These are phyloP conservation scores for Nicotiana benthamiana DNA, from an alignment of 257 asterid species.

Conservation along the genomic window DNA sequence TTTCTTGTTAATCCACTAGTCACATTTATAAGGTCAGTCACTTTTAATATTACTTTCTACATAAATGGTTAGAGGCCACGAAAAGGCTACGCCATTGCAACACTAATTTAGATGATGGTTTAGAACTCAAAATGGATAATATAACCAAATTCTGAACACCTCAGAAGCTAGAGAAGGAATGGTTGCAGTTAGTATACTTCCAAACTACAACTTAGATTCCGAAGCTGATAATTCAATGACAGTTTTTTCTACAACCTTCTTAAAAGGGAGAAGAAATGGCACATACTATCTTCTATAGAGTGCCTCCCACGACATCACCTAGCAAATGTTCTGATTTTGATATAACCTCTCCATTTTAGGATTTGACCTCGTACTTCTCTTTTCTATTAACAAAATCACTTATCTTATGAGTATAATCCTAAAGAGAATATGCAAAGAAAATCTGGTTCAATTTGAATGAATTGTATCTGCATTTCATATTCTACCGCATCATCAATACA, in stretches of 20 bases:
- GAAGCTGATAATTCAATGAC: neutral
- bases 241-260: neutral
- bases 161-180: neutral
- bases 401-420: neutral
- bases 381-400: neutral
- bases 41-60: neutral
- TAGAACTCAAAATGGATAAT: neutral
- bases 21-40: neutral
- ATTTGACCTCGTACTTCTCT: neutral
- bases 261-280: neutral
- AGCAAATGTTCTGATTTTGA: neutral
- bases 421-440: neutral
- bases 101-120: neutral
- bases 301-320: neutral
- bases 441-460: neutral
- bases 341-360: neutral
- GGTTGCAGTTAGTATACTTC: neutral
- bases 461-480: slow-evolving; percentile 4
- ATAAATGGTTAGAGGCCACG: neutral
- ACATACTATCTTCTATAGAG: neutral
- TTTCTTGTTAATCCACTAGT: neutral
- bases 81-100: neutral
- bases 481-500: neutral
- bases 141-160: neutral
- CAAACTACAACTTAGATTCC: neutral